A percentile compares a stretch with the other conserved stretches of the same genome.
phyloP scores from a whole-genome alignment of 805 yeast genomes.

The Metschnikowia dekortorum region DNA sequence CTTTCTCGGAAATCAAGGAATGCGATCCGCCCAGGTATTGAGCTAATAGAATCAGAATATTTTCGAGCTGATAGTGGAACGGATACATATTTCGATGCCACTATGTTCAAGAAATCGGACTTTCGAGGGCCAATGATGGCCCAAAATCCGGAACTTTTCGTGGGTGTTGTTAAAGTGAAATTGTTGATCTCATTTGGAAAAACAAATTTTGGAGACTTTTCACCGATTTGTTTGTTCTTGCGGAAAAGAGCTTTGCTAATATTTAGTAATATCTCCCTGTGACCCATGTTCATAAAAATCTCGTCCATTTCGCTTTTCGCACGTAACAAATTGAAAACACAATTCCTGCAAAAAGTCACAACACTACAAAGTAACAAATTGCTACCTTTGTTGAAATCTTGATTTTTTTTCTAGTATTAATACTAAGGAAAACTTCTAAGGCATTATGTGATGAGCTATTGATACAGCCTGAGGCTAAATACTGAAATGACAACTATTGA shows the following conservation, averaged over 20 bases:
- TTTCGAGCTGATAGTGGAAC: constrained; percentile 50
- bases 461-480: no score
- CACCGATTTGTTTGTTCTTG: constrained; percentile 2
- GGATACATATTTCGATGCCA: constrained; percentile 53
- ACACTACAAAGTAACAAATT: not conserved
- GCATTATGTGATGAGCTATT: not conserved
- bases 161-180: constrained; percentile 19
- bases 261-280: constrained; percentile 13
- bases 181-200: constrained; percentile 25
- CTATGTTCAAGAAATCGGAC: constrained; percentile 47
- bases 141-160: constrained; percentile 23
- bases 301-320: not conserved
- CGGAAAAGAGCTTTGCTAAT: constrained; percentile 25
- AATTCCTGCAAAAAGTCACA: not conserved
- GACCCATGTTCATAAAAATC: not conserved
- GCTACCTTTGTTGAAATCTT: no score
- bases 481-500: not conserved
- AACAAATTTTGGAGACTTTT: constrained; percentile 5
- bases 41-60: constrained; percentile 43
- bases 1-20: constrained; percentile 32
- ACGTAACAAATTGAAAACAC: not conserved
- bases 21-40: constrained; percentile 28
- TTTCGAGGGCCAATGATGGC: constrained; percentile 43
- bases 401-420: not conserved
- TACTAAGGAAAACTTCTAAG: not conserved